Conservation (phyloP, 192 early-diverging fungal genomes). For the Entophlyctis luteolus region DNA sequence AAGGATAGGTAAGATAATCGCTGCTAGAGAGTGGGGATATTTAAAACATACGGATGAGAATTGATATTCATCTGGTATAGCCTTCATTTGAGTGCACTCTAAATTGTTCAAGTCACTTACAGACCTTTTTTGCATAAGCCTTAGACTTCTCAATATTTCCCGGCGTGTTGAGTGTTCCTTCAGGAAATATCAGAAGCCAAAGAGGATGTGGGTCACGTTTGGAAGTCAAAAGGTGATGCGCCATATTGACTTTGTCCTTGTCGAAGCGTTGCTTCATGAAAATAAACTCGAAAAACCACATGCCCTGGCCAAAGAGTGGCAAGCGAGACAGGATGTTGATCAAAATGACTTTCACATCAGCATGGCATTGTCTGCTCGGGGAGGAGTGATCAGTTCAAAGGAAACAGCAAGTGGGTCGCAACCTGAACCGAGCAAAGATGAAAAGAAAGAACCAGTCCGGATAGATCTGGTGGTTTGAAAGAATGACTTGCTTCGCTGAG, state of each 20-base stretch:
- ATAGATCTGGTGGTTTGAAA: slow-evolving; percentile 50
- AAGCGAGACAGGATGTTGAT: slow-evolving; percentile 76
- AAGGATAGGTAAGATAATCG: no score
- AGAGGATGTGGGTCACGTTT: slow-evolving; percentile 52
- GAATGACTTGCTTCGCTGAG: slow-evolving; percentile 29
- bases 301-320: slow-evolving; percentile 84
- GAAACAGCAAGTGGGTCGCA: not conserved
- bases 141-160: slow-evolving; percentile 65
- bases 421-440: slow-evolving; percentile 39
- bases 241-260: slow-evolving; percentile 60
- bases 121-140: slow-evolving; percentile 62
- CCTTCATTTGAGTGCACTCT: not conserved
- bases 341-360: slow-evolving; percentile 85
- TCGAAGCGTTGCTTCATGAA: slow-evolving; percentile 84
- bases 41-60: slow-evolving; percentile 24
- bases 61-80: slow-evolving; percentile 30
- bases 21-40: no score
- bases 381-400: not conserved
- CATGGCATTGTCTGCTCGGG: slow-evolving; percentile 58
- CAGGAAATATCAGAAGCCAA: slow-evolving; percentile 93
- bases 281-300: slow-evolving; percentile 92
- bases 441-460: slow-evolving; percentile 61
- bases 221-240: not conserved
- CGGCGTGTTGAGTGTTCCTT: slow-evolving; percentile 86
- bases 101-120: not conserved